These are phyloP conservation scores for Boletus rufocinnamomeus DNA, from an alignment of 768 basidiomycete genomes.

Conservation along the genomic window DNA sequence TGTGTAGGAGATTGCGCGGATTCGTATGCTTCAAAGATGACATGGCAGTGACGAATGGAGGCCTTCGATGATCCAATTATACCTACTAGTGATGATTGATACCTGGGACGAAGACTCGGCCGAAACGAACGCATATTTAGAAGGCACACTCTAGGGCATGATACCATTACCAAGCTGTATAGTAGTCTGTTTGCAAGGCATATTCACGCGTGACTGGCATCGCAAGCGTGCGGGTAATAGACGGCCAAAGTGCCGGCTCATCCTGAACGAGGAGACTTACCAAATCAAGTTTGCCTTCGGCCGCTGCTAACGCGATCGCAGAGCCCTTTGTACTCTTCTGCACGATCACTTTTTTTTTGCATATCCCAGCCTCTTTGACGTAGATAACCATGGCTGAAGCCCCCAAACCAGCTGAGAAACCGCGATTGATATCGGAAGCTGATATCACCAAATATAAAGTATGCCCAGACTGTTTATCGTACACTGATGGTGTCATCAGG, in stretches of 20 bases:
- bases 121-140: conserved; percentile 20
- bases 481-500: conserved; percentile 20
- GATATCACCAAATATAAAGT: conserved; percentile 92
- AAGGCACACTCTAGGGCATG: conserved; percentile 21
- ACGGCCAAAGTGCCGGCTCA: background rate
- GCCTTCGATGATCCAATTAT: conserved; percentile 14
- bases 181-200: conserved; percentile 29
- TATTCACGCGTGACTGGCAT: conserved; percentile 3
- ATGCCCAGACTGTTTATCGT: conserved; percentile 14
- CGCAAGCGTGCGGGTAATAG: background rate
- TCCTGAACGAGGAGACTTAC: conserved; percentile 16
- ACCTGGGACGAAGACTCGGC: conserved; percentile 18
- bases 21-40: conserved; percentile 53
- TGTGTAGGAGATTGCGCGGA: conserved; percentile 45
- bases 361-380: conserved; percentile 7
- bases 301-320: conserved; percentile 10
- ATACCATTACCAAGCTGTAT: conserved; percentile 31
- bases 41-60: conserved; percentile 5
- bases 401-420: conserved; percentile 48
- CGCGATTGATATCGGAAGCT: conserved; percentile 58
- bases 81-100: conserved; percentile 18
- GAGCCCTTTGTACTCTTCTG: conserved; percentile 2
- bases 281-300: conserved; percentile 26
- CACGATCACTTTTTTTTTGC: conserved; percentile 9
- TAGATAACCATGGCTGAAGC: conserved; percentile 58